A percentile compares a stretch with the other conserved stretches of the same genome.
Conservation (phyloP, 495 filamentous ascomycete species). For the Neurospora sp. region DNA sequence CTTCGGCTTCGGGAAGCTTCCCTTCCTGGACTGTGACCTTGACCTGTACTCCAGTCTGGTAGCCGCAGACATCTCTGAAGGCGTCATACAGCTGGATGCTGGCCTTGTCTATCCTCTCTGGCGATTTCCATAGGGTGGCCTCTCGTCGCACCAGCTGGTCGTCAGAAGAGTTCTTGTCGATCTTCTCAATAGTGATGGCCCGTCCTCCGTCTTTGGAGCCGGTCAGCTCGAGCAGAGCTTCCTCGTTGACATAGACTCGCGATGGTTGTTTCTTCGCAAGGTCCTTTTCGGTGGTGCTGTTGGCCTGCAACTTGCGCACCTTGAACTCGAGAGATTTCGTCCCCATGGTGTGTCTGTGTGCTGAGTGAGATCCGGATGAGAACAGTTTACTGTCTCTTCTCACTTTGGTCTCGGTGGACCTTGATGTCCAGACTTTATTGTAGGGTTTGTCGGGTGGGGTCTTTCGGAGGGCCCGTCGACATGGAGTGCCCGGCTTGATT, state of each 20-base stretch:
- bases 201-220: constrained; percentile 47
- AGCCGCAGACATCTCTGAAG: constrained; percentile 53
- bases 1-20: constrained; percentile 26
- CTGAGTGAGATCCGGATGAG: background rate
- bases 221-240: constrained; percentile 49
- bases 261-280: constrained; percentile 33
- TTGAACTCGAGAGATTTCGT: constrained; percentile 34
- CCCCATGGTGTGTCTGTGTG: background rate
- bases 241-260: constrained; percentile 56
- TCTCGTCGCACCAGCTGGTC: constrained; percentile 27
- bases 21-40: constrained; percentile 34
- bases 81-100: constrained; percentile 56
- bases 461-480: background rate
- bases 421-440: background rate
- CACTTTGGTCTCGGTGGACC: background rate
- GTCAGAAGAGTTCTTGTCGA: constrained; percentile 18
- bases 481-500: background rate
- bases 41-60: constrained; percentile 54
- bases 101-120: constrained; percentile 53
- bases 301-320: constrained; percentile 35
- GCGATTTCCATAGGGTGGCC: constrained; percentile 56
- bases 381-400: background rate
- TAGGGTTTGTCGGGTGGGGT: background rate
- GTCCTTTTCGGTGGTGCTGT: constrained; percentile 29
- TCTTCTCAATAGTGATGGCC: constrained; percentile 41